Percentiles rank a stretch among this genome's conserved stretches.
Evolutionary conservation across 768 basidiomycete species (phyloP).

Genomic region (Exidia glandulosa): DNA sequence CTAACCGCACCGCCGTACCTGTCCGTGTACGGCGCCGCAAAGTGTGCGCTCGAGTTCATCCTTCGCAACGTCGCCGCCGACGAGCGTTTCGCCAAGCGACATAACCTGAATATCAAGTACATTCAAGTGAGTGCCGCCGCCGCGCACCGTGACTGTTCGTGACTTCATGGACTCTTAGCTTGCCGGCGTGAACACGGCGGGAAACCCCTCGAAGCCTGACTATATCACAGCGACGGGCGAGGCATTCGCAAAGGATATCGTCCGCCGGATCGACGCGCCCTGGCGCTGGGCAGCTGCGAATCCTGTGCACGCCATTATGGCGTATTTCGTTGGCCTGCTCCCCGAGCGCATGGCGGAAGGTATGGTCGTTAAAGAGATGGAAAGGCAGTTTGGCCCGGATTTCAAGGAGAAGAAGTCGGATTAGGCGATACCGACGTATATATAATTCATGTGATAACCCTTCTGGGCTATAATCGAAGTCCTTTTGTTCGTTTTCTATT

Average conservation of each 20-base stretch:
- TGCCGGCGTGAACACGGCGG: background rate
- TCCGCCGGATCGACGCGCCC: background rate
- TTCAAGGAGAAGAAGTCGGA: background rate
- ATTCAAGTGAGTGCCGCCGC: background rate
- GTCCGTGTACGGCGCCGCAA: conserved; percentile 2
- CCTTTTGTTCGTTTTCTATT: no score
- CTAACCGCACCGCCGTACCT: conserved; percentile 5
- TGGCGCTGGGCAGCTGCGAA: background rate
- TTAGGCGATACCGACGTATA: no score
- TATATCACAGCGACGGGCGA: background rate
- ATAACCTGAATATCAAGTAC: background rate
- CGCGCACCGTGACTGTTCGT: background rate
- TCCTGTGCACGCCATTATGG: background rate
- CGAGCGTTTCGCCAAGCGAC: conserved; percentile 2
- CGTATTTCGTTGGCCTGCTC: background rate
- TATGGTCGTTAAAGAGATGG: background rate
- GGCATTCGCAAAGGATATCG: background rate
- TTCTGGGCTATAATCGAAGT: no score
- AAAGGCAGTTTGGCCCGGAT: background rate
- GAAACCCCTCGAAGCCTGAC: background rate
- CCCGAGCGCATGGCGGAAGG: background rate
- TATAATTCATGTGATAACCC: no score
- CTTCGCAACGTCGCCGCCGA: conserved; percentile 2
- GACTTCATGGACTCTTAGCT: background rate
- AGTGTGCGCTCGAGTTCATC: conserved; percentile 3